Conservation (phyloP, 2,329 filamentous ascomycete species). For the Trichoderma guizhouense region DNA sequence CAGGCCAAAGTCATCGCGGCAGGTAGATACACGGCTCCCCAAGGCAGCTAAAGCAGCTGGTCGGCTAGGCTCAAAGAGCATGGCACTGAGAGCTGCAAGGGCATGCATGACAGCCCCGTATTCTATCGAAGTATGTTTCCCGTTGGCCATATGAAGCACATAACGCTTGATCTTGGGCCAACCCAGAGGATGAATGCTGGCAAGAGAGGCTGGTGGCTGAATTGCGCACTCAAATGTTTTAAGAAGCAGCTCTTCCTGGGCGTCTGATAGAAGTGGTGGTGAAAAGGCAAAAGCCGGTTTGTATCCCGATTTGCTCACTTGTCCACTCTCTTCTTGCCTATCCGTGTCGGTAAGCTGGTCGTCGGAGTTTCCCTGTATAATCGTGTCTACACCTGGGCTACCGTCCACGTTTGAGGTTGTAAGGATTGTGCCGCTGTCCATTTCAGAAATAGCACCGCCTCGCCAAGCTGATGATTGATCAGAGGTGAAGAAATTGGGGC, state of each 20-base stretch:
- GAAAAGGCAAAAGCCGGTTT: not conserved
- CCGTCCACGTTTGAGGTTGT: not conserved
- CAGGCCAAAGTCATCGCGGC: not conserved
- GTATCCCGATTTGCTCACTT: not conserved
- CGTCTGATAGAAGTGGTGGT: not conserved
- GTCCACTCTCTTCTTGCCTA: not conserved
- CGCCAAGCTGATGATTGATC: not conserved
- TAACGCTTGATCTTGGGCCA: constrained; percentile 6
- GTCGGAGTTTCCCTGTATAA: not conserved
- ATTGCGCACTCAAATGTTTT: not conserved
- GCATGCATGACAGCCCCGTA: constrained; percentile 1
- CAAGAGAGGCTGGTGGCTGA: not conserved
- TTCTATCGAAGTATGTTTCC: not conserved
- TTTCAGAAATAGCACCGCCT: not conserved
- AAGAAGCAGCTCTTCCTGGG: not conserved
- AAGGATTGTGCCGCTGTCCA: not conserved
- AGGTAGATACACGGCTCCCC: not conserved
- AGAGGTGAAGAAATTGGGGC: not conserved
- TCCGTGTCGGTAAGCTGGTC: not conserved
- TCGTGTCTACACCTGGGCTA: not conserved
- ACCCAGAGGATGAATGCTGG: not conserved
- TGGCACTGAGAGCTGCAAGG: constrained; percentile 2
- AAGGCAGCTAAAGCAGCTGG: not conserved
- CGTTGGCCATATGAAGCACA: not conserved
- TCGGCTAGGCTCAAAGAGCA: not conserved